phyloP scores from a whole-genome alignment of 1,139 yeast species.

The Geotrichum carabidarum region DNA sequence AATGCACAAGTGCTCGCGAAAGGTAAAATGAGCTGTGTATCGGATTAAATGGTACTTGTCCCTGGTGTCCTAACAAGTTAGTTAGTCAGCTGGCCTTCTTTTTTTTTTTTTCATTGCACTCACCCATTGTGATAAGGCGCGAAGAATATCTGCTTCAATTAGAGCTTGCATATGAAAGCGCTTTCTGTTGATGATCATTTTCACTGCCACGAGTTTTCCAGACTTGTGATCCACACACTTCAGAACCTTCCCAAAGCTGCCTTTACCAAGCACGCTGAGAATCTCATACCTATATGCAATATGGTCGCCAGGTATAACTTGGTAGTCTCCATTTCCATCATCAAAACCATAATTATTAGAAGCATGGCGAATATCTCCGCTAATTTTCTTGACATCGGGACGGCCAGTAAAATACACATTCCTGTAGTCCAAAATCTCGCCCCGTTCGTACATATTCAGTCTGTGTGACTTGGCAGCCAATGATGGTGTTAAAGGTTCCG shows the following conservation, averaged over 20 bases:
- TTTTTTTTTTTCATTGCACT: conserved; percentile 1
- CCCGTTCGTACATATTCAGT: conserved; percentile 48
- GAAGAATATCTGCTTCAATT: conserved; percentile 67
- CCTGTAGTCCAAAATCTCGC: conserved; percentile 46
- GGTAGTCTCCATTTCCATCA: conserved; percentile 61
- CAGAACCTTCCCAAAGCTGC: conserved; percentile 80
- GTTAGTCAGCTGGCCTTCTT: conserved; percentile 4
- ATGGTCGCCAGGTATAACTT: conserved; percentile 58
- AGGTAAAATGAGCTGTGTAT: conserved; percentile 67
- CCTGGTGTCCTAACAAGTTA: conserved; percentile 40
- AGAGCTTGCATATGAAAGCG: conserved; percentile 75
- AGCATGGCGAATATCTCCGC: conserved; percentile 43
- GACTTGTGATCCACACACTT: conserved; percentile 64
- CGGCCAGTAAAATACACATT: conserved; percentile 42
- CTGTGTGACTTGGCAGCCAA: conserved; percentile 25
- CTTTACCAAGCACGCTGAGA: conserved; percentile 58
- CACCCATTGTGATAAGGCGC: conserved; percentile 40
- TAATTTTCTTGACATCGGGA: conserved; percentile 27
- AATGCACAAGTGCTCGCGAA: conserved; percentile 79
- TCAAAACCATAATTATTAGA: conserved; percentile 64
- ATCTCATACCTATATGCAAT: conserved; percentile 71
- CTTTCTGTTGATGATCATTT: conserved; percentile 68
- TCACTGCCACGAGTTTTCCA: conserved; percentile 58
- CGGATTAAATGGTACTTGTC: conserved; percentile 46
- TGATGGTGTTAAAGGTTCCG: conserved; percentile 29